Evolutionary conservation across 495 filamentous ascomycete genomes (phyloP).

Genomic region (Pseudomonodictys pantanalensis): DNA sequence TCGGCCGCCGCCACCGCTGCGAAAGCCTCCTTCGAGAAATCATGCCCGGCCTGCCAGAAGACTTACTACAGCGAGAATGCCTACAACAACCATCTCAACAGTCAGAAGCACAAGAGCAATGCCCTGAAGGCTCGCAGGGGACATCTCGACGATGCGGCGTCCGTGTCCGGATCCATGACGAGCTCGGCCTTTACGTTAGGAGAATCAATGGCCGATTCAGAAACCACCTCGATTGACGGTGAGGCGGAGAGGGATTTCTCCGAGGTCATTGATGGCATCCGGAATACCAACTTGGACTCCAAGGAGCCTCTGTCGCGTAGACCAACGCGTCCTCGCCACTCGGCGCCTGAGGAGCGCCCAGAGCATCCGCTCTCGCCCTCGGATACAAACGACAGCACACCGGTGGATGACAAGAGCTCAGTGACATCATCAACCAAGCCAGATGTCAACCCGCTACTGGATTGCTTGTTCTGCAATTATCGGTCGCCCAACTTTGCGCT

Average conservation of each 20-base stretch:
- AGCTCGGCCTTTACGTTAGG: slow-evolving; percentile 90
- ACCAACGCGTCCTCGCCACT: slow-evolving; percentile 56
- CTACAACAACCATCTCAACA: slow-evolving; percentile 86
- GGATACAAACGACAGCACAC: slow-evolving; percentile 1
- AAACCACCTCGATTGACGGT: slow-evolving; percentile 51
- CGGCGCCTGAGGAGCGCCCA: slow-evolving; percentile 46
- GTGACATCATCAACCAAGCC: slow-evolving; percentile 12
- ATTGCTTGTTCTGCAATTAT: slow-evolving; percentile 89
- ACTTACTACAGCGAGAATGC: slow-evolving; percentile 95
- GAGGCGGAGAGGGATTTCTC: slow-evolving; percentile 73
- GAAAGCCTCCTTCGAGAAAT: slow-evolving; percentile 82
- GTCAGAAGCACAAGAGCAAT: slow-evolving; percentile 82
- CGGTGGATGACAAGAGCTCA: slow-evolving; percentile 13
- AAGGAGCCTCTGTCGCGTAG: slow-evolving; percentile 48
- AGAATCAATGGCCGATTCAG: slow-evolving; percentile 59
- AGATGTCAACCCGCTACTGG: slow-evolving; percentile 49
- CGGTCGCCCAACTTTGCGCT: slow-evolving; percentile 66
- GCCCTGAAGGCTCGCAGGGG: slow-evolving; percentile 45
- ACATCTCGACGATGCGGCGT: slow-evolving; percentile 65
- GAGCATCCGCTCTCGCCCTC: slow-evolving; percentile 41
- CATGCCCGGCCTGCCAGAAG: slow-evolving; percentile 80
- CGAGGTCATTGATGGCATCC: slow-evolving; percentile 73
- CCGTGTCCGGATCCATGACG: slow-evolving; percentile 78
- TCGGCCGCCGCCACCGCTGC: slow-evolving; percentile 77
- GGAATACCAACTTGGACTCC: slow-evolving; percentile 62